These are phyloP conservation scores for Yarrowia alimentaria DNA, from an alignment of 805 yeast genomes.

Conservation along the genomic window DNA sequence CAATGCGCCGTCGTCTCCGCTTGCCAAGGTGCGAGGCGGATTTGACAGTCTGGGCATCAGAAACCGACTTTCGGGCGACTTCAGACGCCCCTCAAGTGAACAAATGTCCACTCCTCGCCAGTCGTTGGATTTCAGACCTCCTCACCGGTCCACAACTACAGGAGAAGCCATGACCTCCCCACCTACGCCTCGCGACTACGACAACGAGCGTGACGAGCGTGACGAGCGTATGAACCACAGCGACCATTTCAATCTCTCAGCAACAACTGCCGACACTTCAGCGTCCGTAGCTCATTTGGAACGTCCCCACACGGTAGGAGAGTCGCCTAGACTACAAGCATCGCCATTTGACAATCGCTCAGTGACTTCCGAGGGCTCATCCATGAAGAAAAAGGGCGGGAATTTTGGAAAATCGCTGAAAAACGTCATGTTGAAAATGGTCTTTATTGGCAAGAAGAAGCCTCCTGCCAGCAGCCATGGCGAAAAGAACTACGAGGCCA, in stretches of 20 bases:
- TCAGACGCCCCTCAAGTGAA: conserved; percentile 19
- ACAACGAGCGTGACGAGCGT: too few relatives aligned
- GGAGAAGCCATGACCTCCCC: conserved; percentile 16
- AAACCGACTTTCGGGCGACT: conserved; percentile 18
- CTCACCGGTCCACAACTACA: conserved; percentile 2
- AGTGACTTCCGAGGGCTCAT: conserved; percentile 9
- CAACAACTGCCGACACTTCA: conserved; percentile 16
- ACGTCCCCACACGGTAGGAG: conserved; percentile 12
- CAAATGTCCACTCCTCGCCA: conserved; percentile 21
- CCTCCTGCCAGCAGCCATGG: not conserved
- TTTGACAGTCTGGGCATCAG: conserved; percentile 21
- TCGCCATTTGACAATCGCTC: conserved; percentile 16
- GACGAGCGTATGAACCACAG: too few relatives aligned
- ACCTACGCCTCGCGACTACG: too few relatives aligned
- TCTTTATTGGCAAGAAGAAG: conserved; percentile 18
- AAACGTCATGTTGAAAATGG: conserved; percentile 29
- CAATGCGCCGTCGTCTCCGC: conserved; percentile 6
- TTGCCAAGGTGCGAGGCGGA: not conserved
- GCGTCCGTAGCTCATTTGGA: conserved; percentile 8
- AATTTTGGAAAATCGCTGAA: conserved; percentile 28
- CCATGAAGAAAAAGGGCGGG: conserved; percentile 8
- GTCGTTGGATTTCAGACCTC: conserved; percentile 17
- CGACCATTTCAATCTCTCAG: too few relatives aligned
- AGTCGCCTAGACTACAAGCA: conserved; percentile 4
- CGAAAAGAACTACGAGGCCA: not conserved